Percentiles rank a stretch among this genome's conserved stretches.
phyloP scores from a whole-genome alignment of 257 asterid genomes.

The Capsicum chinense region DNA sequence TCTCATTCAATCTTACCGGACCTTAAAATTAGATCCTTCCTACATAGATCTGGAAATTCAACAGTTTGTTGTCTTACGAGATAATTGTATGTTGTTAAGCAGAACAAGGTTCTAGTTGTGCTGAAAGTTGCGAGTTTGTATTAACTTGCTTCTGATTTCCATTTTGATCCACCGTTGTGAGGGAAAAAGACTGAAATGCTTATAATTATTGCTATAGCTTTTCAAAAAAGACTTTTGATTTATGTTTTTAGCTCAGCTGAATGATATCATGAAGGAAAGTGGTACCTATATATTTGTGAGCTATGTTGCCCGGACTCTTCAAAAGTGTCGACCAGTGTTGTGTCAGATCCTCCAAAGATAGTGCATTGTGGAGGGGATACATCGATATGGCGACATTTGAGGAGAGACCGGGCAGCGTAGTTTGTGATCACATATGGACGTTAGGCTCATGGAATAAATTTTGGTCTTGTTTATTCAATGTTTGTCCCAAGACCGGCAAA shows the following conservation, averaged over 20 bases:
- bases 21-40: constrained; percentile 7
- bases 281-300: background rate
- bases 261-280: constrained; percentile 12
- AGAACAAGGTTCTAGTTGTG: constrained; percentile 8
- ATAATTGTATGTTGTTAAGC: background rate
- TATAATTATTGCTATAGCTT: constrained; percentile 12
- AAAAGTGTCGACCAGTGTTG: background rate
- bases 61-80: constrained; percentile 8
- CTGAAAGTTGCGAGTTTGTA: background rate
- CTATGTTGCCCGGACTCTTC: background rate
- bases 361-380: background rate
- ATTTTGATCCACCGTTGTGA: background rate
- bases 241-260: background rate
- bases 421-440: background rate
- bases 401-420: background rate
- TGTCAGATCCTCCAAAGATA: background rate
- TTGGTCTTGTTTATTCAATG: constrained; percentile 10
- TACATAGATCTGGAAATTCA: constrained; percentile 18
- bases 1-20: background rate
- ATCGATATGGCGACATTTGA: background rate
- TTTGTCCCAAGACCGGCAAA: background rate
- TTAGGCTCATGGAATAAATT: background rate
- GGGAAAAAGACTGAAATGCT: background rate
- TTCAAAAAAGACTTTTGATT: background rate
- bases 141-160: background rate